Evolutionary conservation across 192 early-diverging fungal genomes (phyloP).

Genomic region (Podila horticola): DNA sequence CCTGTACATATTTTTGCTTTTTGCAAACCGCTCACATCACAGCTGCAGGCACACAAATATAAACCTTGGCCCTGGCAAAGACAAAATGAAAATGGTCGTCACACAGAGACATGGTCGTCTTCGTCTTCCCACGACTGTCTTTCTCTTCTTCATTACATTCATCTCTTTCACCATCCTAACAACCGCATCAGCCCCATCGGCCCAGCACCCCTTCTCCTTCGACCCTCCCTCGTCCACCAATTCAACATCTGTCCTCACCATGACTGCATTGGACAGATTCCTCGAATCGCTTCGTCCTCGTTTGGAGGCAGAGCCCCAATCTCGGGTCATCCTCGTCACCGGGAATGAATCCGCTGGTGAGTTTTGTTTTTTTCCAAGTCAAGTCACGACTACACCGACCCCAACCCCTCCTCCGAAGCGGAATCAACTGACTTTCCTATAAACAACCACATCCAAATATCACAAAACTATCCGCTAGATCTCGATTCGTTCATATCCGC

Average conservation of each 20-base stretch:
- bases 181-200: not conserved
- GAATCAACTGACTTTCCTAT: not conserved
- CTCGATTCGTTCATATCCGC: constrained; percentile 76
- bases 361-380: not conserved
- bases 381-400: not conserved
- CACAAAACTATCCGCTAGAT: constrained; percentile 53
- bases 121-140: not conserved
- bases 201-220: not conserved
- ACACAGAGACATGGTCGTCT: not conserved
- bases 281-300: constrained; percentile 23
- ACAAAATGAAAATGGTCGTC: not conserved
- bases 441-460: not conserved
- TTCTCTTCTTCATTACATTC: not conserved
- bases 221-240: not conserved
- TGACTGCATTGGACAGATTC: constrained; percentile 24
- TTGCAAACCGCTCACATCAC: too few species aligned
- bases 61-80: not conserved
- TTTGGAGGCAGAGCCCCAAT: constrained; percentile 15
- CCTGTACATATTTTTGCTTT: not conserved
- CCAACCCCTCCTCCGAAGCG: not conserved
- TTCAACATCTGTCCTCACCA: not conserved
- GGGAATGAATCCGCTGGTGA: constrained; percentile 84
- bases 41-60: too few species aligned
- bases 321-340: constrained; percentile 58
- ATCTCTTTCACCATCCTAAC: not conserved